Evolutionary conservation across 73 alveolate species (phyloP).

Genomic region (Paramecium bursaria): DNA sequence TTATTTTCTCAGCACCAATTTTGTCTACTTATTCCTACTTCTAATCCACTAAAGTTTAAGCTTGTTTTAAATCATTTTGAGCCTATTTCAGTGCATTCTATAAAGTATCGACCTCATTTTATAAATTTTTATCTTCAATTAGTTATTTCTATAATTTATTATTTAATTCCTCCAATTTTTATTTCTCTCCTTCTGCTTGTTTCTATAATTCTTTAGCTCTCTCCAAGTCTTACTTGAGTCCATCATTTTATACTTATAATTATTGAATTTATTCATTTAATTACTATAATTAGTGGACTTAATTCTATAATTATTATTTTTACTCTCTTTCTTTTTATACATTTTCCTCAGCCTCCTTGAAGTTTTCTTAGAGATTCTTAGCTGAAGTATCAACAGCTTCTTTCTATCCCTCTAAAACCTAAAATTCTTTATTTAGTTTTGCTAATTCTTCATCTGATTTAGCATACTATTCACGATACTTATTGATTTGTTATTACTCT

Average conservation of each 20-base stretch:
- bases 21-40: too few relatives aligned
- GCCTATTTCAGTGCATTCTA: too few relatives aligned
- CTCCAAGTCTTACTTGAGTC: neutral
- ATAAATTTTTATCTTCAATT: too few relatives aligned
- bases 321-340: constrained; percentile 9
- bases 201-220: neutral
- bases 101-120: too few relatives aligned
- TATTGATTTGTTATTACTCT: neutral
- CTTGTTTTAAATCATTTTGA: too few relatives aligned
- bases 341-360: neutral
- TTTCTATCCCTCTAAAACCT: constrained; percentile 2
- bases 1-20: too few relatives aligned
- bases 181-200: neutral
- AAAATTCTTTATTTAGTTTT: neutral
- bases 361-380: neutral
- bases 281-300: neutral
- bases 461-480: neutral
- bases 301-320: too few relatives aligned
- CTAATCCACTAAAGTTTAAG: too few relatives aligned
- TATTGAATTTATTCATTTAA: too few relatives aligned
- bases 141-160: too few relatives aligned
- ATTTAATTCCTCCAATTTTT: neutral
- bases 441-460: constrained; percentile 36
- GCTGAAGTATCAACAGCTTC: neutral
- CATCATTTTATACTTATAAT: neutral